Base-by-base conservation (phyloP, 2,329 filamentous ascomycete species). In the Metarhizium humberi region DNA sequence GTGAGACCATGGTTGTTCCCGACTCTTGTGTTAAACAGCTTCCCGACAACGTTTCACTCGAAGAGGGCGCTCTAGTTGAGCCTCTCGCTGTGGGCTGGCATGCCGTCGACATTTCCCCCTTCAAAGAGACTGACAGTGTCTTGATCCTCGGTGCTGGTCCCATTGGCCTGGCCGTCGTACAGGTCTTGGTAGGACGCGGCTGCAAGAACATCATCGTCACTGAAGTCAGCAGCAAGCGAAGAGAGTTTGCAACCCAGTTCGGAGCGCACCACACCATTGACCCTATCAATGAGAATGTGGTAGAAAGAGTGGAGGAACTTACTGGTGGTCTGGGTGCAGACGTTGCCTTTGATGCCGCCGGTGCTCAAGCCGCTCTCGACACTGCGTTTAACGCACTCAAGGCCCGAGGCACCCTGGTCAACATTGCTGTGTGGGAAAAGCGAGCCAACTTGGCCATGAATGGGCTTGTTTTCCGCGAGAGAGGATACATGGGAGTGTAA, bases 361-460 rank as follows among this genome's bases (percentile, higher is more conserved):
- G 83, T 6, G 79, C 85, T 20, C 73, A 77, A n/a, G 71, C 71
- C 1, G 78, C 72, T n/a, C 61, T 78, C 4, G 64, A 72, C 42
- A 63, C 57, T 60, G 80, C 68, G 60, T 80, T 75, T 45, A 66
- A 73, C 20, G 73, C 77, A 0, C 76, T 82, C 3, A 72, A 75
- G 51, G 72, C 75, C 0, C 72, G 78, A 40, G 84, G 82, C 0
- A 80, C 78, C 0, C 73, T 87, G 0, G 75, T 86, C 2, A 86
- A 86, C 57, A 75, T 86, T n/a, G 81, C 83, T 0, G 79, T 86
- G 3, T 86, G 81, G 80, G 81, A 84, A 62, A 79, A 85, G 52
- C 52, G 56, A 40, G 56, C 56, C 25, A 20, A 32, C 18, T 29
- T 57, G 40, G 56, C 59, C 49, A 63, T 63, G 61, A 63, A 63